These are phyloP conservation scores for Penicillium odoratum DNA, from an alignment of 495 filamentous ascomycete genomes.

Conservation along the genomic window DNA sequence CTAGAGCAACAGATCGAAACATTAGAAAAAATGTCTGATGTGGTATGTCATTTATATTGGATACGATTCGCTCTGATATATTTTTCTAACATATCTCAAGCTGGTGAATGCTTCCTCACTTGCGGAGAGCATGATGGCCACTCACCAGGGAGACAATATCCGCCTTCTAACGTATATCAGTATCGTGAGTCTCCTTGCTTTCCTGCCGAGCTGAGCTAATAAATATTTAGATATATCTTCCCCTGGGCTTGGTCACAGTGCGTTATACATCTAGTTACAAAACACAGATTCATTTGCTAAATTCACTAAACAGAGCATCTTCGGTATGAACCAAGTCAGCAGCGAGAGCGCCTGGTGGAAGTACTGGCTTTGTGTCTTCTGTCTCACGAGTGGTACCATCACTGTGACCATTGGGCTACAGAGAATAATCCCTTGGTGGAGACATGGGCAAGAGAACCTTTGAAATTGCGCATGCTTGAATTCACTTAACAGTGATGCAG, in stretches of 20 bases:
- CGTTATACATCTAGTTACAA: conserved; percentile 1
- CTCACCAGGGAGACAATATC: conserved; percentile 23
- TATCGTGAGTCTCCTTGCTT: conserved; percentile 13
- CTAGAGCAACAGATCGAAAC: conserved; percentile 19
- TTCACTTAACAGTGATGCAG: conserved; percentile 15
- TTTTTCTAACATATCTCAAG: conserved; percentile 8
- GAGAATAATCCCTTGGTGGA: background rate
- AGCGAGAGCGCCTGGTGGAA: conserved; percentile 18
- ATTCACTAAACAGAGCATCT: conserved; percentile 11
- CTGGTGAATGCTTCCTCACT: conserved; percentile 23
- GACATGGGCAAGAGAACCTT: conserved; percentile 1
- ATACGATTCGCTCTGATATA: background rate
- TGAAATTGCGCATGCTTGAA: background rate
- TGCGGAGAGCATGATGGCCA: conserved; percentile 20
- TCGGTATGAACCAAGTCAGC: conserved; percentile 22
- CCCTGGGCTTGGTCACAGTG: conserved; percentile 16
- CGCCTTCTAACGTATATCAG: conserved; percentile 19
- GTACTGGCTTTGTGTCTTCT: conserved; percentile 18
- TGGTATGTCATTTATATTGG: background rate
- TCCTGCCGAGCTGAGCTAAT: conserved; percentile 2
- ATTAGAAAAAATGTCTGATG: conserved; percentile 16
- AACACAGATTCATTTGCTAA: background rate
- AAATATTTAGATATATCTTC: conserved; percentile 16
- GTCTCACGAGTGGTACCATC: conserved; percentile 13
- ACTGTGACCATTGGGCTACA: conserved; percentile 7